Percentiles rank a stretch among this genome's conserved stretches.
Evolutionary conservation across 441 rosid species (phyloP).

Genomic region (Gossypium schwendimanii): DNA sequence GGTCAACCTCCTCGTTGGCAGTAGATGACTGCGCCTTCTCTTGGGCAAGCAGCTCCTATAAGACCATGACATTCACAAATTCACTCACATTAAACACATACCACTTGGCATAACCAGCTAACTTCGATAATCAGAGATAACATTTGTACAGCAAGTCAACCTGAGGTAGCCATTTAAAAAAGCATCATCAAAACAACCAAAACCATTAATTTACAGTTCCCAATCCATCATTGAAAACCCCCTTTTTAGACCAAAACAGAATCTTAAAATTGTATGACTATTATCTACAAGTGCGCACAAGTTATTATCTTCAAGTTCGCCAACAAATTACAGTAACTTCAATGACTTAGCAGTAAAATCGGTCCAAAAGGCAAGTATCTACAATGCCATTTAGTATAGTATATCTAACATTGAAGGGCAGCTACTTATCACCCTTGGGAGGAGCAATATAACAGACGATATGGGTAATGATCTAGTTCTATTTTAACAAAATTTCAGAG

Average conservation of each 20-base stretch:
- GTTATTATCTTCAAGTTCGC: neutral
- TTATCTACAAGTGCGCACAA: neutral
- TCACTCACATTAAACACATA: constrained; percentile 10
- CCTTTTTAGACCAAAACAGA: neutral
- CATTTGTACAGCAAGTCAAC: neutral
- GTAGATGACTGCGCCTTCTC: constrained; percentile 55
- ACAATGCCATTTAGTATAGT: neutral
- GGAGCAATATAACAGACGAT: neutral
- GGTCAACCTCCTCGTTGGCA: constrained; percentile 62
- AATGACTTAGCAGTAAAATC: neutral
- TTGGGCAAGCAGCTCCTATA: constrained; percentile 62
- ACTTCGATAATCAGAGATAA: neutral
- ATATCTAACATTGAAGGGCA: neutral
- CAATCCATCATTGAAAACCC: neutral
- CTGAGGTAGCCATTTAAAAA: neutral
- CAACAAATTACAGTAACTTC: neutral
- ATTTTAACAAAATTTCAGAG: neutral
- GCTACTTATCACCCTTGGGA: neutral
- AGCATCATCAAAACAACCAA: neutral
- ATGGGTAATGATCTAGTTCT: neutral
- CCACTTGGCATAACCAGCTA: neutral
- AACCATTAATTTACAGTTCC: constrained; percentile 2
- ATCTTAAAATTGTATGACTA: neutral
- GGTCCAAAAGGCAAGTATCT: neutral
- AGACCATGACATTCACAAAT: constrained; percentile 7